Base-by-base conservation (phyloP, 2,329 filamentous ascomycete species). In the Lachnellula hyalina region DNA sequence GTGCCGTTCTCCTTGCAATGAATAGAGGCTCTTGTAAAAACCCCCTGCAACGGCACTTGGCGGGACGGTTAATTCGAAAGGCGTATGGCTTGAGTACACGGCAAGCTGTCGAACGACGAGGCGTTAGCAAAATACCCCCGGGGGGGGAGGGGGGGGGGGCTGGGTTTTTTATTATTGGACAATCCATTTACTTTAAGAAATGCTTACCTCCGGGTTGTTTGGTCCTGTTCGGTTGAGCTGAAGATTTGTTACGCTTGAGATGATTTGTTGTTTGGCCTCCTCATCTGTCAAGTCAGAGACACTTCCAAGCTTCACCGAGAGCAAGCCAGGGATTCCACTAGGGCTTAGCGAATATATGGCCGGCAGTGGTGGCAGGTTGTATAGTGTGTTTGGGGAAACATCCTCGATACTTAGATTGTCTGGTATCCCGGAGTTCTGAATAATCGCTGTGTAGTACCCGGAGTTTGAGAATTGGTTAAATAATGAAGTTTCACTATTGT, bases 1-100 rank as follows among this genome's bases (percentile, higher is more conserved):
- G n/a, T 70, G 72, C 17, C 67, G 63, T 15, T 70, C 56, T 0
- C 76, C 76, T 62, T 78, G 76, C 28, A 79, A 62, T 2, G 62
- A 70, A 59, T 73, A 70, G 48, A 76, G 63, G 41, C 70, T 59
- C 38, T 68, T 66, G 53, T 77, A 73, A 47, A 77, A 77, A 0
- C 75, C 75, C 7, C 52, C 58, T 19, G 55, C 60, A 52, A 78
- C 72, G 11, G 68, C 66, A 2, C 70, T 63, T 1, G 63, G 57
- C 0, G 68, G 61, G 0, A 74, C 63, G 12, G 46, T 59, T 32
- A 60, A 50, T 25, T 62, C 52, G 47, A 61, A 66, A 2, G 65
- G 63, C 3, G 52, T 49, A 45, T 65, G 63, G 32, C 54, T 58
- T 5, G 47, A 51, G 12, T 49, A 63, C 5, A 49, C 55, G 3